Evolutionary conservation across 257 asterid genomes (phyloP).

Genomic region (Dorcoceras hygrometricum): DNA sequence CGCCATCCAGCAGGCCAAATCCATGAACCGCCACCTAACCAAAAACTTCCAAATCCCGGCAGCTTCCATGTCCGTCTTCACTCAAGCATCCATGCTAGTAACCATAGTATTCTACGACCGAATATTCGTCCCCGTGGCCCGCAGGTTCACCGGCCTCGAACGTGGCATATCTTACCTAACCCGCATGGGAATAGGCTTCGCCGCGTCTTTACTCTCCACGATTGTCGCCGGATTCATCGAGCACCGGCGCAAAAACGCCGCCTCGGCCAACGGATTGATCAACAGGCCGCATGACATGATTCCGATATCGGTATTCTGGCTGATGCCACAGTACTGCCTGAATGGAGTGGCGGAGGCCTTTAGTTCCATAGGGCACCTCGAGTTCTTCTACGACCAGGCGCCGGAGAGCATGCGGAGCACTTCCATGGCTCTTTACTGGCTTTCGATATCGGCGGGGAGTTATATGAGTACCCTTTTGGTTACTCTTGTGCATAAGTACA

Average conservation of each 20-base stretch:
- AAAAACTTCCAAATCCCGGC: constrained; percentile 64
- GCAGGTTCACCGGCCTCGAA: constrained; percentile 60
- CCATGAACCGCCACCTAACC: constrained; percentile 73
- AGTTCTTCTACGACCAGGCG: constrained; percentile 82
- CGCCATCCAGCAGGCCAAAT: constrained; percentile 75
- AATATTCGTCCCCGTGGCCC: constrained; percentile 52
- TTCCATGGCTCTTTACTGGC: constrained; percentile 73
- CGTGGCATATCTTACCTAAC: constrained; percentile 72
- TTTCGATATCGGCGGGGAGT: constrained; percentile 70
- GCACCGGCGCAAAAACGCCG: constrained; percentile 49
- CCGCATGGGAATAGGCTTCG: constrained; percentile 72
- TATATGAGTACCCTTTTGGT: constrained; percentile 70
- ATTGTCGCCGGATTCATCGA: constrained; percentile 68
- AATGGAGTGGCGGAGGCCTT: constrained; percentile 88
- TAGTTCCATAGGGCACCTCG: constrained; percentile 78
- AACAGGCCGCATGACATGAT: constrained; percentile 37
- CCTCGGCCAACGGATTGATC: constrained; percentile 39
- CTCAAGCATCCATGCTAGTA: constrained; percentile 57
- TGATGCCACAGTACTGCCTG: constrained; percentile 63
- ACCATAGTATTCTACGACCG: constrained; percentile 67
- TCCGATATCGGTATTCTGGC: constrained; percentile 75
- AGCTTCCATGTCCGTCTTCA: constrained; percentile 77
- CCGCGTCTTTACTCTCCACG: constrained; percentile 56
- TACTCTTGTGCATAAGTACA: constrained; percentile 47
- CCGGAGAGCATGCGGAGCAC: constrained; percentile 93